These are phyloP conservation scores for Poa annua DNA, from an alignment of 176 grass and related monocot species.

Conservation along the genomic window DNA sequence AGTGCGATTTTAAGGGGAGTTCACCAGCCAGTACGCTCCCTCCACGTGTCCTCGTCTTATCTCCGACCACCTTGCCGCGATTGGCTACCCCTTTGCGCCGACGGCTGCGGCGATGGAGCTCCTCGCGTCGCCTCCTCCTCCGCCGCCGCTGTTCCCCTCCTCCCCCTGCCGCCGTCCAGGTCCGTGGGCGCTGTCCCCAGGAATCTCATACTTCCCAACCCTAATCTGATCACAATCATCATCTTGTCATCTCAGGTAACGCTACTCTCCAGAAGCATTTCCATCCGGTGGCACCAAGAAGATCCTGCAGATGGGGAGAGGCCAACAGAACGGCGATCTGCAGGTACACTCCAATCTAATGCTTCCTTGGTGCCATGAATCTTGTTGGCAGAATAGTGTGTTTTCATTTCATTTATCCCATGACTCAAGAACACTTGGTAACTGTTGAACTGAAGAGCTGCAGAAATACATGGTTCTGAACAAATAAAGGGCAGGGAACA, in stretches of 20 bases:
- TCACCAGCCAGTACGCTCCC: background rate
- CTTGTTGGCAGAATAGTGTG: background rate
- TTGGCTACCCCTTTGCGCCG: background rate
- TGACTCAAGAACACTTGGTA: background rate
- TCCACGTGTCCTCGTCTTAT: conserved; percentile 41
- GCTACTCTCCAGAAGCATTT: conserved; percentile 14
- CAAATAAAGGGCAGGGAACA: conserved; percentile 49
- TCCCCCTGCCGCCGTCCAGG: background rate
- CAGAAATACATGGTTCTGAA: conserved; percentile 39
- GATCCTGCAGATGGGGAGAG: background rate
- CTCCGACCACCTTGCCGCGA: conserved; percentile 4
- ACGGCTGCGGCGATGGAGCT: conserved; percentile 25
- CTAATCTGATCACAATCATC: background rate
- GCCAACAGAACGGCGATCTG: background rate
- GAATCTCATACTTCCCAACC: background rate
- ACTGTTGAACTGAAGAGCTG: conserved; percentile 48
- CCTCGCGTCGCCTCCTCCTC: background rate
- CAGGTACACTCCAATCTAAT: conserved; percentile 11
- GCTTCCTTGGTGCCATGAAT: conserved; percentile 27
- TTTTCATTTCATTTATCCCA: conserved; percentile 4
- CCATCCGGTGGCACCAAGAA: background rate
- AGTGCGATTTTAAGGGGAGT: background rate
- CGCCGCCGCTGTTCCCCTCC: background rate
- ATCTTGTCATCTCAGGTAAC: conserved; percentile 16
- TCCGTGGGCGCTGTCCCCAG: background rate